phyloP scores from a whole-genome alignment of 2,329 filamentous ascomycete genomes.

The Penicillium nordicum region DNA sequence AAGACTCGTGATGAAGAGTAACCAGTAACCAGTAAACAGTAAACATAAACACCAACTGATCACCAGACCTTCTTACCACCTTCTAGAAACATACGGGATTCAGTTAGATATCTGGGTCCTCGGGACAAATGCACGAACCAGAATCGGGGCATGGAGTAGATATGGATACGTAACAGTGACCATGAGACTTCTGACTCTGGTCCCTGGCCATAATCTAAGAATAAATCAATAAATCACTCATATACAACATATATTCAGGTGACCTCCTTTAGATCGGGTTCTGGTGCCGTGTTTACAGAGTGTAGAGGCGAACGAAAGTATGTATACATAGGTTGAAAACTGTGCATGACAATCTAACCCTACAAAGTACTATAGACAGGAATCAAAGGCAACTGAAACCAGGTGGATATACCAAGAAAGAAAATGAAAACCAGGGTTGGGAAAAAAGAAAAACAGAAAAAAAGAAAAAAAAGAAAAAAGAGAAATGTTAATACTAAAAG shows the following conservation, averaged over 20 bases:
- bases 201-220: neutral
- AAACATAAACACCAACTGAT: neutral
- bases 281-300: neutral
- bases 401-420: neutral
- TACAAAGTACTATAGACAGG: neutral
- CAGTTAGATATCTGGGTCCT: conserved; percentile 13
- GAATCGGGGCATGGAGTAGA: neutral
- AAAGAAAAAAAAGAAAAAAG: neutral
- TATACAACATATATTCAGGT: neutral
- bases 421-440: neutral
- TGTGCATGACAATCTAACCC: neutral
- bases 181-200: neutral
- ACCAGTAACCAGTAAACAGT: conserved; percentile 1
- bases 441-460: no score
- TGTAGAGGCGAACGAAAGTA: no score
- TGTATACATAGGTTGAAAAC: no score
- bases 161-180: conserved; percentile 1
- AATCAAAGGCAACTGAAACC: conserved; percentile 5
- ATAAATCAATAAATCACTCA: conserved; percentile 8
- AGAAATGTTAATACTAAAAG: neutral
- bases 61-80: conserved; percentile 20
- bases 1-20: neutral
- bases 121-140: conserved; percentile 13
- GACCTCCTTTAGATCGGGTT: neutral
- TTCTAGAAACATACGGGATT: conserved; percentile 25